These are phyloP conservation scores for Pulveroboletus ravenelii DNA, from an alignment of 768 basidiomycete genomes.

Conservation along the genomic window DNA sequence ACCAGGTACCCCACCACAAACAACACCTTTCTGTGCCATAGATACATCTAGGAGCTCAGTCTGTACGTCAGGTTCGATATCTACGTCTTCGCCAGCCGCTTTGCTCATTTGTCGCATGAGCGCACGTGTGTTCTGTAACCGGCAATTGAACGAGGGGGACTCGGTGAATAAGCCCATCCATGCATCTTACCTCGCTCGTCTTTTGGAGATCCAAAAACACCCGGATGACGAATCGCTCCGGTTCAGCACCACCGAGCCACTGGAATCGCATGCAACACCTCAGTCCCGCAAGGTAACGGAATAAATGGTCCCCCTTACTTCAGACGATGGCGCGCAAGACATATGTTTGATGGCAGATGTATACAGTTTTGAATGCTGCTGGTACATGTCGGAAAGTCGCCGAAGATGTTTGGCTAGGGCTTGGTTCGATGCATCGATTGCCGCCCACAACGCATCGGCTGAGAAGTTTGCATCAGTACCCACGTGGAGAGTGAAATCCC, in stretches of 20 bases:
- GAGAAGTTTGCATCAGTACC: background rate
- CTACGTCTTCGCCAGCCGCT: constrained; percentile 54
- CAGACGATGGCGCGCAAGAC: constrained; percentile 47
- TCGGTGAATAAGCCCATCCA: background rate
- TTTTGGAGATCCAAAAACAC: constrained; percentile 55
- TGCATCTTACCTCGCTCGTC: constrained; percentile 50
- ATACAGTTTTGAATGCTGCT: constrained; percentile 47
- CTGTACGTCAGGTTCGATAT: constrained; percentile 89
- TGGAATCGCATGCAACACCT: constrained; percentile 19
- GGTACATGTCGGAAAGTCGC: constrained; percentile 46
- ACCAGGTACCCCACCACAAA: constrained; percentile 95
- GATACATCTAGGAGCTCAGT: constrained; percentile 79
- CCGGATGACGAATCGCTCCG: constrained; percentile 37
- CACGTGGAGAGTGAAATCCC: background rate
- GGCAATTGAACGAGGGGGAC: background rate
- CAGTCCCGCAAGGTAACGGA: background rate
- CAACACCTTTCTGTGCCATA: constrained; percentile 71
- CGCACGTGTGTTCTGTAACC: constrained; percentile 59
- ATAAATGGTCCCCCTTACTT: constrained; percentile 40
- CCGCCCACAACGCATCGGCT: constrained; percentile 66
- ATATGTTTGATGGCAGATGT: constrained; percentile 56
- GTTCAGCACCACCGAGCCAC: constrained; percentile 38
- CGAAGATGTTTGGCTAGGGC: constrained; percentile 50
- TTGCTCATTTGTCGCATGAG: constrained; percentile 85
- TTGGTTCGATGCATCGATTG: constrained; percentile 59